Evolutionary conservation across 176 grass and related monocot species (phyloP), one percentile per base, ranked within the genome.

Genomic region (Melocanna baccifera): DNA sequence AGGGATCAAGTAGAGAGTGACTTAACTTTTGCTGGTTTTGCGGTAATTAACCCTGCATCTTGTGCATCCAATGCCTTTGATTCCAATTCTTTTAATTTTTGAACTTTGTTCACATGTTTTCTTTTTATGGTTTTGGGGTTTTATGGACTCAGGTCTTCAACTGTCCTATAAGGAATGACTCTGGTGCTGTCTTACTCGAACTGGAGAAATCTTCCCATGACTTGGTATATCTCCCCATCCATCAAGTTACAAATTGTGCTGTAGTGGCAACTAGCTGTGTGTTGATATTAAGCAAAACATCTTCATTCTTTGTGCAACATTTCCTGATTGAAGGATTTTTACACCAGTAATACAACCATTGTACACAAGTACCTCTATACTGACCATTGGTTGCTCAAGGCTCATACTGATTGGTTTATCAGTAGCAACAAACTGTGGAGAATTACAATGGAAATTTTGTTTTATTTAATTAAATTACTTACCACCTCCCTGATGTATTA

Each of bases 21-120:
- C 50, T 85, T 99, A 74, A 87, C 88, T 65, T 99, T 96, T 91
- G 91, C 93, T 94, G 93, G 93, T 91, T 99, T 99, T 92, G 91
- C 93, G 59, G 96, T 99, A 96, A 86, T 84, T 62, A 45, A 71
- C 10, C 23, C 61, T 71, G 36, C 29, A 18, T 32, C 65, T 81
- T 64, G 45, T 62, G 22, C 28, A 34, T 85, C 22, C 23, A 26
- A 30, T 71, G 84, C 52, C 69, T 28, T 47, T 8, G 2, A 26
- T 73, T 22, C 19, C 46, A 47, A 69, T 45, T 76, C 25, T 71
- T 36, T 50, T 48, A 53, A 57, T 41, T 69, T 29, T 26, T 87
- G 48, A 68, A 79, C 4, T 58, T 73, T 59, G 18, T 23, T 19
- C 18, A 83, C 69, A 58, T 84, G 12, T 72, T 55, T 42, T 55